Percentiles rank a stretch among this genome's conserved stretches.
phyloP scores from a whole-genome alignment of 352 stramenopile species.

The Plasmopara muralis region DNA sequence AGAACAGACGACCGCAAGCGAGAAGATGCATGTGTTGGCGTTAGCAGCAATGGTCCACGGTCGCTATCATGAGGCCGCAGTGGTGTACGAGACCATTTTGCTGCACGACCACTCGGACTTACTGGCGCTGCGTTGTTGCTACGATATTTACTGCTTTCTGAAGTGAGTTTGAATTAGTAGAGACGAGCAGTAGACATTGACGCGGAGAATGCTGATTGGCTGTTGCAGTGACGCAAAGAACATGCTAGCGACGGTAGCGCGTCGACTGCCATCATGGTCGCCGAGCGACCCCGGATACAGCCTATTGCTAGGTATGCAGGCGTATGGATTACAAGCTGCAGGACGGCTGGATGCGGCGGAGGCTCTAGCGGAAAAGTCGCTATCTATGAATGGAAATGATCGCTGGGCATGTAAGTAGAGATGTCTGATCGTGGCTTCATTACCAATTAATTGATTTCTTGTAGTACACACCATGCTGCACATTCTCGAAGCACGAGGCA shows the following conservation, averaged over 20 bases:
- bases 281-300: constrained; percentile 73
- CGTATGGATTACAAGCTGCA: constrained; percentile 65
- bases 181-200: constrained; percentile 1
- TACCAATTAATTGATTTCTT: background rate
- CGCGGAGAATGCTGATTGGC: constrained; percentile 2
- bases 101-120: constrained; percentile 58
- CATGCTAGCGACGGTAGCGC: constrained; percentile 60
- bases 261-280: constrained; percentile 68
- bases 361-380: constrained; percentile 61
- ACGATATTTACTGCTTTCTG: constrained; percentile 73
- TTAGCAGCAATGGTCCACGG: constrained; percentile 64
- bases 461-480: constrained; percentile 78
- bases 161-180: constrained; percentile 35
- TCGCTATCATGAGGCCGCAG: constrained; percentile 56
- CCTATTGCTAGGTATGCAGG: constrained; percentile 73
- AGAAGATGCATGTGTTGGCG: constrained; percentile 72
- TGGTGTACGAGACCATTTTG: constrained; percentile 78
- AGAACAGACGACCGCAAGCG: constrained; percentile 25
- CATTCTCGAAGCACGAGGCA: constrained; percentile 65
- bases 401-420: constrained; percentile 67
- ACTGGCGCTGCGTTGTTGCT: constrained; percentile 68
- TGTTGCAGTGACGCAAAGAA: constrained; percentile 66
- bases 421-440: constrained; percentile 3
- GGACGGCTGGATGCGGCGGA: constrained; percentile 65
- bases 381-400: constrained; percentile 82